Evolutionary conservation across 2,329 filamentous ascomycete genomes (phyloP), one percentile per base, ranked within the genome.

Genomic region (Pleurostoma richardsiae): DNA sequence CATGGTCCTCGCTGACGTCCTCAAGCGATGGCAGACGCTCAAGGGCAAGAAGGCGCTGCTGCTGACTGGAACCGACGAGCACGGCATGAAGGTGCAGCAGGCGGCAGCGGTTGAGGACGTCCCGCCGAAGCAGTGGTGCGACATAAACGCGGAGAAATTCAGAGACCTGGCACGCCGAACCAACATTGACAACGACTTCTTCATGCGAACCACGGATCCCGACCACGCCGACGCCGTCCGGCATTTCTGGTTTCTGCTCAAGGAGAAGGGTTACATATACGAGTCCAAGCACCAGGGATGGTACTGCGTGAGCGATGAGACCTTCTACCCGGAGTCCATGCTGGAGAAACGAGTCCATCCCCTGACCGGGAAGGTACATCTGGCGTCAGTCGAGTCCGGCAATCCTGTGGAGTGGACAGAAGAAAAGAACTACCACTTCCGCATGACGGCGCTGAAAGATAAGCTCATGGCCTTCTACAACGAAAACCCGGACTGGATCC

Each of bases 301-400:
- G 94, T 99, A 99, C 65, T 94, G 88, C 47, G 86, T 99, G 45
- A 90, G 88, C 63, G 94, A 99, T 64, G 94, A 99, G 74, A 92
- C 92, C 38, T 99, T 95, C 67, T 97, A 96, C 62, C 90, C 92
- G 0, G 79, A 85, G 45, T 80, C 82, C 5, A 73, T 83, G 58
- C 82, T 97, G 29, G 82, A 90, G 59, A 78, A 85, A 40, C 80
- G 83, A 43, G 70, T 94, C 36, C 86, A 91, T 54, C 87, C 90
- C 4, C 76, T 83, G 41, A 96, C 90, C 1, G 94, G 94, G 3
- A 79, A 83, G 54, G 91, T 89, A 58, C 83, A 87, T 52, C 89
- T 90, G 82, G 86, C 83, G 27, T 91, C 88, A 19, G 78, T 81
- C 42, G 94, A 96, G 71, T 95, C 90, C 3, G 90, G 89, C 1